Base-by-base conservation (phyloP, 2,329 filamentous ascomycete genomes). In the Phyllosticta ampelicida region DNA sequence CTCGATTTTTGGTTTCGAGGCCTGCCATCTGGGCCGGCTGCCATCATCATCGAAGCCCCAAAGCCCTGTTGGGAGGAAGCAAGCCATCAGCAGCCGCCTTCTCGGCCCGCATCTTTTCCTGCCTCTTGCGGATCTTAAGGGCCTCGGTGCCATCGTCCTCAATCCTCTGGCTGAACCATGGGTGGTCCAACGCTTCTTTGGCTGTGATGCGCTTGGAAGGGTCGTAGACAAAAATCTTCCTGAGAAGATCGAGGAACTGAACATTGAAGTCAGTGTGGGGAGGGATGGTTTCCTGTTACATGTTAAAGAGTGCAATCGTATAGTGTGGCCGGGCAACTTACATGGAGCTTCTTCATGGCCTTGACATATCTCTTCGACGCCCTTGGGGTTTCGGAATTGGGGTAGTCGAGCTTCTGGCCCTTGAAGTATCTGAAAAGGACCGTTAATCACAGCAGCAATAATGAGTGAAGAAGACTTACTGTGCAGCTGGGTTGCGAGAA, bases 121-220 rank as follows among this genome's bases (percentile, higher is more conserved):
- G 62, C 59, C 77, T 72, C 58, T 78, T 67, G 52, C 78, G 73
- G 62, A 86, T 84, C 59, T 81, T 78, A 59, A 80, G 74, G 19
- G 83, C 83, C 70, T 86, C 83, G 6, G 83, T 86, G 59, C 83
- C 83, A 66, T 86, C 83, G 65, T 86, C 83, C 64, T 84, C 77
- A 20, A 85, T 74, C 11, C 76, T 74, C 68, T 86, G 83, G 62
- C 78, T 81, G 71, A 86, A 86, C 83, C 83, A 86, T 0, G 80
- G 79, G 66, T 86, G 83, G 67, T 84, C 81, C 61, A 86, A 72
- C 16, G 83, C 83, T 65, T 85, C 75, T 62, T 85, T 82, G 61
- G 83, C 83, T 1, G 81, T 83, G 63, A 86, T 85, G 21, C 83
- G 77, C 63, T 79, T 78, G 67, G 83, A 83, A 6, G 83, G 83